These are phyloP conservation scores for Ascoidea tarda DNA, from an alignment of 805 yeast genomes.

Conservation along the genomic window DNA sequence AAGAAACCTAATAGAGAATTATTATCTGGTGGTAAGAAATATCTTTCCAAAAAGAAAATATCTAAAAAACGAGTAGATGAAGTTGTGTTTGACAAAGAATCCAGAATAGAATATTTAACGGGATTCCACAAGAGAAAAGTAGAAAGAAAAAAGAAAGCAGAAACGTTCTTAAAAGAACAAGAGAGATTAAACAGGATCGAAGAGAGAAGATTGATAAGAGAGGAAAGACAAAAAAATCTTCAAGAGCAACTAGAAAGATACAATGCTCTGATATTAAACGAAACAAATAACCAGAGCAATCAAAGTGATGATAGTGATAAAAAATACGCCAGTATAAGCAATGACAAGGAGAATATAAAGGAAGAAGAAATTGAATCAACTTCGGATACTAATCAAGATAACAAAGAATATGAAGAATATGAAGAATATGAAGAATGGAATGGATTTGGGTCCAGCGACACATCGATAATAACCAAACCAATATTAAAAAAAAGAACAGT, in stretches of 20 bases:
- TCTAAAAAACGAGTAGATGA: slow-evolving; percentile 54
- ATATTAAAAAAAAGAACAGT: slow-evolving; percentile 9
- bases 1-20: slow-evolving; percentile 55
- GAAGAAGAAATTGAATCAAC: slow-evolving; percentile 21
- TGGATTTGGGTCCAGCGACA: slow-evolving; percentile 18
- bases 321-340: background rate
- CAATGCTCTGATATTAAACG: background rate
- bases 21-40: slow-evolving; percentile 76
- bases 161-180: slow-evolving; percentile 60
- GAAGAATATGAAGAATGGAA: slow-evolving; percentile 22
- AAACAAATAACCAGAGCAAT: background rate
- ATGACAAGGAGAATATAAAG: slow-evolving; percentile 16
- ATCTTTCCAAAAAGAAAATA: slow-evolving; percentile 44
- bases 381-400: background rate
- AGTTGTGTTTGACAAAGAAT: slow-evolving; percentile 68
- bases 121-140: slow-evolving; percentile 93
- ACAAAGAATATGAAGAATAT: slow-evolving; percentile 5
- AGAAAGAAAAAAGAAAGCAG: slow-evolving; percentile 79
- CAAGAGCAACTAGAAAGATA: slow-evolving; percentile 45
- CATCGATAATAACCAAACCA: background rate
- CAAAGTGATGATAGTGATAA: slow-evolving; percentile 16
- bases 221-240: slow-evolving; percentile 54
- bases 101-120: slow-evolving; percentile 74
- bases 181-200: slow-evolving; percentile 60
- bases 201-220: slow-evolving; percentile 54